Base-by-base conservation (phyloP, 225 moss, liverwort and hornwort genomes). In the Pleurozium schreberi region DNA sequence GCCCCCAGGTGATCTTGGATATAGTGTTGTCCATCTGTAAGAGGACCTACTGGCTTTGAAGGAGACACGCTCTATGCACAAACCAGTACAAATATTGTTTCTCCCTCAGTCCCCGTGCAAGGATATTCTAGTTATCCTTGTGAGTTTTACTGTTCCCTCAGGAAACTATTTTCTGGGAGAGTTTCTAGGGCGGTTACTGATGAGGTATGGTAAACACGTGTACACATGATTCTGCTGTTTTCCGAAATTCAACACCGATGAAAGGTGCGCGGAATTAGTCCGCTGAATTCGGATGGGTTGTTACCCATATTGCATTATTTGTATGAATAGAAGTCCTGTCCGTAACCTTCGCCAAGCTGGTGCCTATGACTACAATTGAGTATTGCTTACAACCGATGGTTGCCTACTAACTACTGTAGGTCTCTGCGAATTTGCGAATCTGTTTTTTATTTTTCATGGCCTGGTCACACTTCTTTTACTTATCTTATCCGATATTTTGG, bases 101-200 rank as follows among this genome's bases (percentile, higher is more conserved):
- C 57, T 50, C 57, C 59, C 82, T 64, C 49, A 49, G 52, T 84
- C 62, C 83, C 58, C 33, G 38, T 83, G 84, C 74, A 75, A 88
- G 92, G 90, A 88, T 90, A 50, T 59, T 71, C 38, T 90, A 85
- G 88, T 86, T 90, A 88, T 90, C 86, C 88, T 85, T 82, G 64
- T 71, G 92, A 88, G 88, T 90, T 64, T 36, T 43, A 43, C 86
- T 50, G 78, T 83, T 88, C 31, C 59, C 70, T 88, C 81, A 57
- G 34, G 81, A 89, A 84, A 75, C 75, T 53, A 68, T 84, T 90
- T 90, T 84, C 84, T 55, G 43, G 80, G 62, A 89, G 90, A 87
- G 87, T 84, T 92, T 87, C 75, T 45, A 81, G 80, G 84, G 62
- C 89, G 81, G 88, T 76, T 84, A 84, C 87, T 84, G 90, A 87